These are phyloP conservation scores for Medicago ruthenica DNA, from an alignment of 306 rosid genomes.

Conservation along the genomic window DNA sequence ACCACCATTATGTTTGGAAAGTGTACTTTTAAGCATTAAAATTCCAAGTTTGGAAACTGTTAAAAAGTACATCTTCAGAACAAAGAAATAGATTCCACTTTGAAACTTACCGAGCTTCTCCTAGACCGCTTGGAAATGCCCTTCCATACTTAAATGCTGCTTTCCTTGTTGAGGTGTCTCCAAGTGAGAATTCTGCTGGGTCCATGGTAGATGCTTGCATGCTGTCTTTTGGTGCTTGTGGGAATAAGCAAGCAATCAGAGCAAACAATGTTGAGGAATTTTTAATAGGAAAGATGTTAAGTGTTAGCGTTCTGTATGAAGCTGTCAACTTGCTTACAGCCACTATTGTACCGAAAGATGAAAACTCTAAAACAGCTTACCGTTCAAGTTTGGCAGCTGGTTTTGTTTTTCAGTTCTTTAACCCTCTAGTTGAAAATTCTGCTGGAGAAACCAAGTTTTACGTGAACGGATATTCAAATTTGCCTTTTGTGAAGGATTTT, in stretches of 20 bases:
- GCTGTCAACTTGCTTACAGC: constrained; percentile 61
- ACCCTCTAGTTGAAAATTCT: constrained; percentile 54
- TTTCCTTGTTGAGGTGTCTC: constrained; percentile 70
- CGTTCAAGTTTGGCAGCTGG: constrained; percentile 80
- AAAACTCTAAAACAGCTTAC: constrained; percentile 61
- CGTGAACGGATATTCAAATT: constrained; percentile 35
- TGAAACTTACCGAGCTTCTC: constrained; percentile 86
- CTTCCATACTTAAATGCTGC: constrained; percentile 82
- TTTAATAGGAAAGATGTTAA: constrained; percentile 67
- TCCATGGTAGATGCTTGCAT: constrained; percentile 56
- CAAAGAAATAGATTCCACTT: constrained; percentile 51
- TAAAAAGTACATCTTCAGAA: constrained; percentile 43
- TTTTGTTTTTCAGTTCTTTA: constrained; percentile 75
- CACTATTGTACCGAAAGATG: constrained; percentile 62
- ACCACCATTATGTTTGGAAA: constrained; percentile 60
- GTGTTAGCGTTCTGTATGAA: constrained; percentile 56
- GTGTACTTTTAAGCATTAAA: constrained; percentile 65
- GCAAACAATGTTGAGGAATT: constrained; percentile 75
- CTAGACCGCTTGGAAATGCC: constrained; percentile 86
- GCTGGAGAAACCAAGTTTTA: constrained; percentile 35
- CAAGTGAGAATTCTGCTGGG: constrained; percentile 55
- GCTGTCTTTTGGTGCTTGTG: constrained; percentile 80
- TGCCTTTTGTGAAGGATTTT: constrained; percentile 17
- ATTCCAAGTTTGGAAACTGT: constrained; percentile 62
- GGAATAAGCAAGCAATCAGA: constrained; percentile 73